phyloP scores from a whole-genome alignment of 306 rosid genomes.

The Ziziphus jujuba region DNA sequence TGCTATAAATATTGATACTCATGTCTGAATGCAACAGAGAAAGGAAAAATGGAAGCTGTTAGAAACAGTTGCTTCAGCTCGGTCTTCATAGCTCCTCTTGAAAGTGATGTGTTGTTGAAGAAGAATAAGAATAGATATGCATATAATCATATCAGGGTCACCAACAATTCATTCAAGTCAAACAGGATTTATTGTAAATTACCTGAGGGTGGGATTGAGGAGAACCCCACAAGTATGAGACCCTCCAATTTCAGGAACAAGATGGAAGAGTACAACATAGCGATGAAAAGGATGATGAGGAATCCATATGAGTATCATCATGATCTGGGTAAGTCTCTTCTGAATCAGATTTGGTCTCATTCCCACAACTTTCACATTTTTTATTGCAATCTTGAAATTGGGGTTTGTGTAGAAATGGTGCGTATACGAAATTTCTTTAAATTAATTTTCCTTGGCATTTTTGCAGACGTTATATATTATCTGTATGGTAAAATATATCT shows the following conservation, averaged over 20 bases:
- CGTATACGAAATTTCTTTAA: neutral
- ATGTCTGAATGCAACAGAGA: neutral
- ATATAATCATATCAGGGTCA: conserved; percentile 23
- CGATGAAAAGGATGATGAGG: conserved; percentile 93
- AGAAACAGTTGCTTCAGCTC: conserved; percentile 39
- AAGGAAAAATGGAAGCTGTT: conserved; percentile 41
- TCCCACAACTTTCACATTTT: conserved; percentile 5
- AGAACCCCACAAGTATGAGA: conserved; percentile 32
- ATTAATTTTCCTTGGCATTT: neutral
- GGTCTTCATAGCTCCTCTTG: conserved; percentile 32
- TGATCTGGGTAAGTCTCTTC: conserved; percentile 75
- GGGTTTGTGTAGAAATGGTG: neutral
- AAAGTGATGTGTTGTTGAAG: conserved; percentile 23
- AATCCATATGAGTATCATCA: conserved; percentile 95
- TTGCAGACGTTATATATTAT: no score
- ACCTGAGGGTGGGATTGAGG: conserved; percentile 57
- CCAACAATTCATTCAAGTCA: conserved; percentile 13
- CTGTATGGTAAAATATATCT: no score
- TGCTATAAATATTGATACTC: conserved; percentile 5
- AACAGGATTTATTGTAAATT: conserved; percentile 46
- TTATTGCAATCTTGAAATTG: neutral
- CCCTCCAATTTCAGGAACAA: conserved; percentile 43
- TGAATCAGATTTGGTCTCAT: neutral
- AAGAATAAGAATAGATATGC: conserved; percentile 24
- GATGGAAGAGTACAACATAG: conserved; percentile 76